Base-by-base conservation (phyloP, 148 eudicot genomes). In the Bassia scoparia region DNA sequence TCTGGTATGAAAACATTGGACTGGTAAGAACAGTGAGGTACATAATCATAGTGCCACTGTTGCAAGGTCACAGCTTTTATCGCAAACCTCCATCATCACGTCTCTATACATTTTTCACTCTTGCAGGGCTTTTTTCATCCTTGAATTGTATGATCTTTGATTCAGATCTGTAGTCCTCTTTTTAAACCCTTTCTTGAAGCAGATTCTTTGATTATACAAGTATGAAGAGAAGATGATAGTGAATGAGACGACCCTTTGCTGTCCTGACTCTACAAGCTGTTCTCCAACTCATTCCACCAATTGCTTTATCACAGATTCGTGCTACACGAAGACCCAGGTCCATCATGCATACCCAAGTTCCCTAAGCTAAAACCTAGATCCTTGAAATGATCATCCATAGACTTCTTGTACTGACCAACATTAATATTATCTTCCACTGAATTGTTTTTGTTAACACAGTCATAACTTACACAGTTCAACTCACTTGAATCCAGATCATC, bases 1-100 rank as follows among this genome's bases (percentile, higher is more conserved):
- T 70, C 33, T 49, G 89, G 80, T 62, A 72, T 76, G 68, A 83
- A 81, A 91, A 87, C n/a, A n/a, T 88, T 5, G 99, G 99, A 60
- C 81, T 76, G n/a, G 97, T 88, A 50, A 96, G 74, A 70, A 96
- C 81, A 61, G 99, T 92, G 62, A 96, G 44, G 88, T 82, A 76
- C 99, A 76, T 96, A 96, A 73, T 96, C 99, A 81, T n/a, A 92
- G 82, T 96, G 99, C 99, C 99, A 96, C 61, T 96, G 92, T 83
- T 96, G 99, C 99, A 75, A n/a, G n/a, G 34, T 83, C 80, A 24
- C 81, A 81, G 44, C 46, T 26, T 48, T 78, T 80, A n/a, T 72
- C 81, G 37, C 26, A 43, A 34, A 68, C 44, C 65, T 55, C 29
- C 67, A 38, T 64, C 66, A 52, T 52, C 68, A 46, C 70, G 38